phyloP scores from a whole-genome alignment of 176 grass and related monocot genomes.

The Oryza brachyantha region DNA sequence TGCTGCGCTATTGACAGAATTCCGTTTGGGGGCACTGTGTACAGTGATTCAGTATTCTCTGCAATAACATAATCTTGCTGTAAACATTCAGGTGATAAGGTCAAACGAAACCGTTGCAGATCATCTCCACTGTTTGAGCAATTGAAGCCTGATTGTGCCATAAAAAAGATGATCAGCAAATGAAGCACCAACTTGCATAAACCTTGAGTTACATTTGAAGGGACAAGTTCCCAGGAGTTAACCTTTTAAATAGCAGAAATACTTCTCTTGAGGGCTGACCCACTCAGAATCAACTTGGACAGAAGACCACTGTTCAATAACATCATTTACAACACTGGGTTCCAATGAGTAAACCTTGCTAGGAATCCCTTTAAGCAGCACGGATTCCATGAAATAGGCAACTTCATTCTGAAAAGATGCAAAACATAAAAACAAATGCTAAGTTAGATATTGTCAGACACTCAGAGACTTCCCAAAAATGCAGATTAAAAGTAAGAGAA shows the following conservation, averaged over 20 bases:
- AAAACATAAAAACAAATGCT: constrained; percentile 33
- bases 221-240: constrained; percentile 17
- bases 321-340: constrained; percentile 39
- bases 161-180: constrained; percentile 33
- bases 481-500: constrained; percentile 6
- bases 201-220: constrained; percentile 13
- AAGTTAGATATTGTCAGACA: constrained; percentile 8
- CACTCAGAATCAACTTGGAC: constrained; percentile 41
- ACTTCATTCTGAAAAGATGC: constrained; percentile 59
- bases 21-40: constrained; percentile 49
- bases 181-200: constrained; percentile 24
- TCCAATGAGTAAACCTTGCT: constrained; percentile 44
- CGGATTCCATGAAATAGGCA: constrained; percentile 56
- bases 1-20: constrained; percentile 63
- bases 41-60: constrained; percentile 37
- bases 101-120: constrained; percentile 43
- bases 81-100: constrained; percentile 68
- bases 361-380: constrained; percentile 49
- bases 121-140: constrained; percentile 67
- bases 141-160: constrained; percentile 49
- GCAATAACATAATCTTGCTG: constrained; percentile 41
- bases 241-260: constrained; percentile 81
- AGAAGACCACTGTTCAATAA: constrained; percentile 61
- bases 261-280: constrained; percentile 43
- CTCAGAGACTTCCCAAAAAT: constrained; percentile 21